phyloP scores from a whole-genome alignment of 2,329 filamentous ascomycete genomes.

The Aspergillus pseudoviridinutans region DNA sequence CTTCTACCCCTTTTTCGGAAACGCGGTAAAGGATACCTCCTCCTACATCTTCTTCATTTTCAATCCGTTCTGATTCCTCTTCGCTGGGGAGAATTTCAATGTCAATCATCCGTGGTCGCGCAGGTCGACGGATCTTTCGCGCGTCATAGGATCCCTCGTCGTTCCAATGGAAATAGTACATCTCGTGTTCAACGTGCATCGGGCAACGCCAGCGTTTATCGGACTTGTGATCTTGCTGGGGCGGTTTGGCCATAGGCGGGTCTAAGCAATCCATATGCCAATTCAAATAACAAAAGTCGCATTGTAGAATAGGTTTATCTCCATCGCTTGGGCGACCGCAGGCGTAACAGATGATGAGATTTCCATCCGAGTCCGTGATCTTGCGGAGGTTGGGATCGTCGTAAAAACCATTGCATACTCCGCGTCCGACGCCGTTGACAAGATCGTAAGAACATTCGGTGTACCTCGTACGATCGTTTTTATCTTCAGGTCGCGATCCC shows the following conservation, averaged over 20 bases:
- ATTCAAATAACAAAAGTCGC: conserved; percentile 73
- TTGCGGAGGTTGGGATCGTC: conserved; percentile 41
- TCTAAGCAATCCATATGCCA: conserved; percentile 95
- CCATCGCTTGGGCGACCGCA: conserved; percentile 65
- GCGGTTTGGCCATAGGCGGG: conserved; percentile 75
- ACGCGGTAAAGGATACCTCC: conserved; percentile 65
- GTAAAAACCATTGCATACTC: conserved; percentile 19
- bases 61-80: conserved; percentile 53
- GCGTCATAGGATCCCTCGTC: conserved; percentile 52
- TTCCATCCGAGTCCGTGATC: conserved; percentile 67
- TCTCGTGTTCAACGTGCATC: conserved; percentile 74
- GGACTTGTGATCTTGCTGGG: conserved; percentile 49
- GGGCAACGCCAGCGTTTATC: conserved; percentile 78
- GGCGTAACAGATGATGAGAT: conserved; percentile 69
- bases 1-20: conserved; percentile 60
- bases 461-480: conserved; percentile 24
- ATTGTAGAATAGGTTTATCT: conserved; percentile 74
- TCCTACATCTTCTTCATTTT: conserved; percentile 56
- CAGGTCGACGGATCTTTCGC: conserved; percentile 30
- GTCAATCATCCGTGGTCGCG: conserved; percentile 59
- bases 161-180: conserved; percentile 43
- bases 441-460: conserved; percentile 9
- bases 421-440: conserved; percentile 13
- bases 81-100: conserved; percentile 58
- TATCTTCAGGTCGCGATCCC: conserved; percentile 71